Evolutionary conservation across 116 monocot species (phyloP), one percentile per base, ranked within the genome.

Genomic region (Cymodocea nodosa): DNA sequence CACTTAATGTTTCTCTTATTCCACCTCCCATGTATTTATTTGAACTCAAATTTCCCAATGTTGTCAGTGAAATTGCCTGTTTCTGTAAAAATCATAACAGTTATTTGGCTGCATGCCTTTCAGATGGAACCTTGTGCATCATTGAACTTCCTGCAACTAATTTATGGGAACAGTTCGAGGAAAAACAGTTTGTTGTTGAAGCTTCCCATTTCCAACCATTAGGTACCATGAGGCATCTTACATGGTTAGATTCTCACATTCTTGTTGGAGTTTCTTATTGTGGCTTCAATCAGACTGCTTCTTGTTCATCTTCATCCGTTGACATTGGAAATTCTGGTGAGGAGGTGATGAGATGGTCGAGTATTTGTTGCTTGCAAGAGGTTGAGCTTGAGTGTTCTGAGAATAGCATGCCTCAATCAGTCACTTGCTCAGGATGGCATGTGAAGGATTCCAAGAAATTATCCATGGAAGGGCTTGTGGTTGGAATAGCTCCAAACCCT

Each of bases 21-120:
- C 97, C 97, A 50, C 92, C 97, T 63, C 97, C 97, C 2, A 78
- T 98, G 88, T 91, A 74, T 79, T 77, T 91, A 20, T 98, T 91
- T 76, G 75, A 23, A 22, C 77, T 98, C 62, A 83, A 86, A 69
- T 91, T 88, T 82, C 67, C 63, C 69, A 51, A 69, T 75, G 22
- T 82, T 65, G 82, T 98, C 57, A 77, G 73, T 53, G 83, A 89
- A 35, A 65, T 86, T 73, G 65, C 80, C 15, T 91, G 71, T 62
- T 51, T 77, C 49, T 68, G 70, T 73, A 77, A 84, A 25, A 81
- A 75, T 68, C 70, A 78, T 25, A 92, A 79, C 71, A 79, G 66
- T 57, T 70, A 82, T 67, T 59, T 98, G 62, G 88, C 92, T 65
- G 82, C 69, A 49, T 73, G 59, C 34, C 80, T 98, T 18, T 84